Evolutionary conservation across 2,329 filamentous ascomycete genomes (phyloP).

Genomic region (Cyphellophora attinorum): DNA sequence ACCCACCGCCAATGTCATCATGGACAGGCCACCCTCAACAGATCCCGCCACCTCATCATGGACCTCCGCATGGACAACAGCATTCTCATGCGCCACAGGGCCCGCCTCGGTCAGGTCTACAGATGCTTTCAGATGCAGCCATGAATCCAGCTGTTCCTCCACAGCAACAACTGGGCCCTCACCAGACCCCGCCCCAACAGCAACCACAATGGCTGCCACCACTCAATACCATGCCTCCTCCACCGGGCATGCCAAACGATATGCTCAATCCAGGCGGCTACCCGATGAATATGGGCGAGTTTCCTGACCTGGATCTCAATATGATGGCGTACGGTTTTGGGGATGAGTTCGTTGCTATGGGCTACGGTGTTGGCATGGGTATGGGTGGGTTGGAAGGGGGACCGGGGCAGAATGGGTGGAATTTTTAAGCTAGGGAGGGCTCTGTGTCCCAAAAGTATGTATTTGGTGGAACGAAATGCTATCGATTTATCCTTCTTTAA

Average conservation of each 20-base stretch:
- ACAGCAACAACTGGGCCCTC: conserved; percentile 5
- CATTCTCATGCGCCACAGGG: conserved; percentile 7
- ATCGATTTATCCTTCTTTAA: too few species aligned
- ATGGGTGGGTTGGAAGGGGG: conserved; percentile 13
- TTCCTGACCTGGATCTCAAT: conserved; percentile 9
- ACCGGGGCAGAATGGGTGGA: too few species aligned
- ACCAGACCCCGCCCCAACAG: conserved; percentile 3
- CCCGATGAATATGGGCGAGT: neutral
- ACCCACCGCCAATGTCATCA: too few species aligned
- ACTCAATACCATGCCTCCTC: neutral
- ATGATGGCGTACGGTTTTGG: conserved; percentile 19
- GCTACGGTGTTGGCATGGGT: conserved; percentile 18
- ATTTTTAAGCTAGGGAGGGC: too few species aligned
- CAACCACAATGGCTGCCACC: conserved; percentile 14
- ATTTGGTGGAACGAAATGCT: too few species aligned
- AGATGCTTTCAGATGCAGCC: conserved; percentile 20
- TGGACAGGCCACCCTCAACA: too few species aligned
- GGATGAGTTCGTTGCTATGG: conserved; percentile 20
- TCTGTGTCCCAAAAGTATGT: too few species aligned
- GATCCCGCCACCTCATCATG: too few species aligned
- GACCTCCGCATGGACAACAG: too few species aligned
- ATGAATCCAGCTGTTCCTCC: conserved; percentile 13
- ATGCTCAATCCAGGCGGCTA: conserved; percentile 1
- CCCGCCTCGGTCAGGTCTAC: conserved; percentile 14
- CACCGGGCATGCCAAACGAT: neutral